Conservation (phyloP, 495 filamentous ascomycete species). For the Penicillium tannophilum region DNA sequence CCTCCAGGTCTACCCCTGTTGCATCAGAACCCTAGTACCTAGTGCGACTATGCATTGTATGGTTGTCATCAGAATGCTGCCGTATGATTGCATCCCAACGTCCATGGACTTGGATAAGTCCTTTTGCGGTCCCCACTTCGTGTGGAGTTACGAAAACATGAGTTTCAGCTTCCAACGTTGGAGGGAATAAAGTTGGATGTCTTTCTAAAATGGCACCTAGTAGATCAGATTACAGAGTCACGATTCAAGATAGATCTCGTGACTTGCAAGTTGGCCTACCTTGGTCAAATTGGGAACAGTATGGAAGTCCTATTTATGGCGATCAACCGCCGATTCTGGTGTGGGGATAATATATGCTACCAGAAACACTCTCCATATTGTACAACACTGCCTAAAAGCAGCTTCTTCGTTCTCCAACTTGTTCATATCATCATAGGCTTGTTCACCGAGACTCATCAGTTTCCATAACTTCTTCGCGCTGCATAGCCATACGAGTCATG, state of each 20-base stretch:
- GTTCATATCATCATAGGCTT: background rate
- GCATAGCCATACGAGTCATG: conserved; percentile 43
- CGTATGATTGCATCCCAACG: too few relatives aligned
- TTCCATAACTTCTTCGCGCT: conserved; percentile 50
- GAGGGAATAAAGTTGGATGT: too few relatives aligned
- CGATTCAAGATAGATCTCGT: too few relatives aligned
- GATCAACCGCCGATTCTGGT: background rate
- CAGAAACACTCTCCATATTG: background rate
- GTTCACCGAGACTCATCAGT: conserved; percentile 30
- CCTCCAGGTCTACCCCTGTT: background rate
- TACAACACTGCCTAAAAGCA: background rate
- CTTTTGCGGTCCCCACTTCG: too few relatives aligned
- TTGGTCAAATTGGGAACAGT: background rate
- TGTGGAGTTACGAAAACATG: too few relatives aligned
- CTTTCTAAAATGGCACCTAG: too few relatives aligned
- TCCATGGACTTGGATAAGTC: too few relatives aligned
- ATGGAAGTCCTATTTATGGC: background rate
- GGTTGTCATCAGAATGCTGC: background rate
- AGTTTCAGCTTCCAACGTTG: too few relatives aligned
- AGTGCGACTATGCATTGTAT: background rate
- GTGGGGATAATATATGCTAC: background rate
- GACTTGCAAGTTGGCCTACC: background rate
- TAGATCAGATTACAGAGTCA: too few relatives aligned
- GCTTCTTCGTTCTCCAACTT: background rate
- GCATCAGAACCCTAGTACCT: background rate